Percentiles rank a stretch among this genome's conserved stretches.
Conservation (phyloP, 495 filamentous ascomycete species). For the Penicillium lagena region DNA sequence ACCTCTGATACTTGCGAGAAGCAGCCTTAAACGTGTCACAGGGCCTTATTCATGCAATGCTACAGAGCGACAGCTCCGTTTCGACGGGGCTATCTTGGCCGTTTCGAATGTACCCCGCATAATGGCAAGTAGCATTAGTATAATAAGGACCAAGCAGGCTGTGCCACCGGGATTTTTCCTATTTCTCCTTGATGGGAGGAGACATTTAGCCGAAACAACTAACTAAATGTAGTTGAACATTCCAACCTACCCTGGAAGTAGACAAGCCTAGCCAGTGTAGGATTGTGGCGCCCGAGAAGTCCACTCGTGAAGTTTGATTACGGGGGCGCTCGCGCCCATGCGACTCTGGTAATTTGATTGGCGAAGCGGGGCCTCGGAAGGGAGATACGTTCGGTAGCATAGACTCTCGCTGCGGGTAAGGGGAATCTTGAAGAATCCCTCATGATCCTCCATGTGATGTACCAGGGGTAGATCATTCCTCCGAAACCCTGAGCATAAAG, state of each 20-base stretch:
- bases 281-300: not conserved
- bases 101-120: not conserved
- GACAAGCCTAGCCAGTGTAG: not conserved
- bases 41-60: too few relatives aligned
- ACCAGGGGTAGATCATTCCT: too few relatives aligned
- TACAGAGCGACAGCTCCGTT: too few relatives aligned
- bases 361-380: too few relatives aligned
- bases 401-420: too few relatives aligned
- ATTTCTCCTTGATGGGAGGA: not conserved
- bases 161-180: not conserved
- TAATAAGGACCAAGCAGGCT: not conserved
- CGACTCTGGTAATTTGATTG: too few relatives aligned
- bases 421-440: too few relatives aligned
- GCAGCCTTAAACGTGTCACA: too few relatives aligned
- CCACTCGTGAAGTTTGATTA: not conserved
- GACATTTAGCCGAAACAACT: slow-evolving; percentile 3
- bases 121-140: not conserved
- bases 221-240: not conserved
- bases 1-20: not conserved
- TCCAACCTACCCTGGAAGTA: not conserved
- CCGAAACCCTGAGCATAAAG: too few relatives aligned
- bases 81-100: too few relatives aligned
- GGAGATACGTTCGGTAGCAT: too few relatives aligned
- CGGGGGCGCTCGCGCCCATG: not conserved
- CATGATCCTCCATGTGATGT: too few relatives aligned